A percentile compares a stretch with the other conserved stretches of the same genome.
Conservation (phyloP, 1,139 yeast species). For the Geotrichum aggregatum region DNA sequence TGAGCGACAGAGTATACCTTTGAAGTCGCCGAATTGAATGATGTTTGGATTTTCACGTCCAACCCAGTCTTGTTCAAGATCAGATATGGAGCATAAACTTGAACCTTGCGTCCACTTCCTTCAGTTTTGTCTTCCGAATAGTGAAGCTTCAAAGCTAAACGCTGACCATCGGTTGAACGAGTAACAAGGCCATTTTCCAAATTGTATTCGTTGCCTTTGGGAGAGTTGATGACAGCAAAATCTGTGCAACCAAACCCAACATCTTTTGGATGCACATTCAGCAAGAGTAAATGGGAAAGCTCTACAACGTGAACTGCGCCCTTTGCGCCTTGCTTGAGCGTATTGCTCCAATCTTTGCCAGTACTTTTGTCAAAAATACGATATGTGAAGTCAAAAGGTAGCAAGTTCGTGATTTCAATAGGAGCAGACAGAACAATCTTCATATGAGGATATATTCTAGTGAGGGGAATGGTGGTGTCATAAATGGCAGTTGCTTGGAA, state of each 20-base stretch:
- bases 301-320: conserved; percentile 79
- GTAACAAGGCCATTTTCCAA: conserved; percentile 47
- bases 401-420: conserved; percentile 71
- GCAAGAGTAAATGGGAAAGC: conserved; percentile 60
- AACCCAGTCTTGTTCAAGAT: conserved; percentile 75
- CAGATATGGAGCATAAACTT: conserved; percentile 80
- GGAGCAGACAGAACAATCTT: conserved; percentile 78
- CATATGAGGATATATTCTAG: conserved; percentile 81
- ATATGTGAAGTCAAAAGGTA: conserved; percentile 78
- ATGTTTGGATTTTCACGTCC: conserved; percentile 57
- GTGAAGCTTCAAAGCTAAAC: conserved; percentile 57
- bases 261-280: conserved; percentile 65
- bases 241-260: conserved; percentile 68
- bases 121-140: conserved; percentile 44
- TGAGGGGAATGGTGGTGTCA: conserved; percentile 62
- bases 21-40: conserved; percentile 45
- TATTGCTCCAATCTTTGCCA: conserved; percentile 65
- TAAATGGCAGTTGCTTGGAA: conserved; percentile 71
- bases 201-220: conserved; percentile 47
- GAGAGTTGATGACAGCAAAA: conserved; percentile 68
- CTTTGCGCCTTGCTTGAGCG: conserved; percentile 58
- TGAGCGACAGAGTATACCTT: conserved; percentile 35
- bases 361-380: conserved; percentile 72
- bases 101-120: conserved; percentile 39
- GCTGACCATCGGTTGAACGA: conserved; percentile 53